These are phyloP conservation scores for Quercus berberidifolia DNA, from an alignment of 306 rosid species.

Conservation along the genomic window DNA sequence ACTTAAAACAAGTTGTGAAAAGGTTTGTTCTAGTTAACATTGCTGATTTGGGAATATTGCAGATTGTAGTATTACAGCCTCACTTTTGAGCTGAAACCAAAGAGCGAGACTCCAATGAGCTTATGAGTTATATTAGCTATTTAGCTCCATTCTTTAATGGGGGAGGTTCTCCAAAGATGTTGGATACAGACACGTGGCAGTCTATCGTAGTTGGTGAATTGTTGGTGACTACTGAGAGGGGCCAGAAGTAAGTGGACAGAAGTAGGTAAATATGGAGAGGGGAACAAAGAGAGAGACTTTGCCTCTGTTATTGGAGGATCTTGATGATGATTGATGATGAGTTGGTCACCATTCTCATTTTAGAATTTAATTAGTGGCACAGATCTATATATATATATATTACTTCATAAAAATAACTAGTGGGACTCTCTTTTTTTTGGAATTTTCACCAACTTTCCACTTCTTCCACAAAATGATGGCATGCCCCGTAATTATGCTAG, in stretches of 20 bases:
- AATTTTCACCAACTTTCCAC: no score
- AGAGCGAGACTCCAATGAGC: background rate
- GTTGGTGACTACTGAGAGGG: background rate
- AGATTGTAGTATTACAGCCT: background rate
- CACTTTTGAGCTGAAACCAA: background rate
- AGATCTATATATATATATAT: no score
- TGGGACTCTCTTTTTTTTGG: no score
- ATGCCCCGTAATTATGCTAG: no score
- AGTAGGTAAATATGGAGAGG: background rate
- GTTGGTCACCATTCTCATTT: background rate
- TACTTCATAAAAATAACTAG: no score
- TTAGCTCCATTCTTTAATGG: no score
- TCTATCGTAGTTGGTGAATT: background rate
- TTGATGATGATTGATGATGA: no score
- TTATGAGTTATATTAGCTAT: background rate
- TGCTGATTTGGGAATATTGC: no score
- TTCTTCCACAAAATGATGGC: no score
- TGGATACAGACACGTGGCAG: background rate
- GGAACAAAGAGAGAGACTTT: background rate
- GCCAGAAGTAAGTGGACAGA: background rate
- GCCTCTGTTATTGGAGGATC: background rate
- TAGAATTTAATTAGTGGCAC: background rate
- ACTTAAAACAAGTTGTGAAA: no score
- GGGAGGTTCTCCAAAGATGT: background rate
- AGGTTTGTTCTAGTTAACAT: no score